These are phyloP conservation scores for Poa pratensis DNA, from an alignment of 176 grass and related monocot species.

Conservation along the genomic window DNA sequence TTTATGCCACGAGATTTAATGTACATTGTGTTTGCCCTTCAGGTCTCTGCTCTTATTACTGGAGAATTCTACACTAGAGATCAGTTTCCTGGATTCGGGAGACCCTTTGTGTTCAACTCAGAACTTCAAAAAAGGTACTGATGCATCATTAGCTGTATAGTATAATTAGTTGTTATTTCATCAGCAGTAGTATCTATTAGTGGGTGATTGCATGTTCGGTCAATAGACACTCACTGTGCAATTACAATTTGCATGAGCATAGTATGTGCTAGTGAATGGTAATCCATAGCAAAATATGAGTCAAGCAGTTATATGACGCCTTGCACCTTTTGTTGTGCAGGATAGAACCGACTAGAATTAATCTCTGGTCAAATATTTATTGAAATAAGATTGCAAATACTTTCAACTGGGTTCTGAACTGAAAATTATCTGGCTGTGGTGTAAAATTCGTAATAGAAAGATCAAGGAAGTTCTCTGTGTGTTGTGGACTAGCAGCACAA, in stretches of 20 bases:
- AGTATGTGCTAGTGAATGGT: slow-evolving; percentile 19
- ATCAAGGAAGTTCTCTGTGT: not conserved
- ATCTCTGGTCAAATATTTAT: not conserved
- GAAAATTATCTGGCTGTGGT: not conserved
- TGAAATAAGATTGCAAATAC: not conserved
- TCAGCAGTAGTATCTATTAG: slow-evolving; percentile 2
- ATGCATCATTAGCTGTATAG: not conserved
- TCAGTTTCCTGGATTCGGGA: slow-evolving; percentile 94
- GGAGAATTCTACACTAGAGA: slow-evolving; percentile 94
- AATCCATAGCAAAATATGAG: not conserved
- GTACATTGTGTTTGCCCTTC: slow-evolving; percentile 16
- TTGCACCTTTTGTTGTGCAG: not conserved
- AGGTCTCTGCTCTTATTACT: slow-evolving; percentile 97
- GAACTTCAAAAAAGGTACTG: slow-evolving; percentile 80
- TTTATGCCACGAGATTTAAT: slow-evolving; percentile 12
- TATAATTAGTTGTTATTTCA: slow-evolving; percentile 20
- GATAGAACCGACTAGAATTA: not conserved
- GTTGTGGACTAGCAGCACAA: not conserved
- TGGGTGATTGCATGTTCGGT: slow-evolving; percentile 20
- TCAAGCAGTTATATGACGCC: not conserved
- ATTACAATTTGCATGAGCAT: not conserved
- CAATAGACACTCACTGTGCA: slow-evolving; percentile 1
- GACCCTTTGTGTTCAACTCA: slow-evolving; percentile 84
- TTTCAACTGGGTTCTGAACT: not conserved
- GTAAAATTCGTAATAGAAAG: not conserved